Conservation (phyloP, 2,329 filamentous ascomycete species). For the Monilinia vaccinii-corymbosi region DNA sequence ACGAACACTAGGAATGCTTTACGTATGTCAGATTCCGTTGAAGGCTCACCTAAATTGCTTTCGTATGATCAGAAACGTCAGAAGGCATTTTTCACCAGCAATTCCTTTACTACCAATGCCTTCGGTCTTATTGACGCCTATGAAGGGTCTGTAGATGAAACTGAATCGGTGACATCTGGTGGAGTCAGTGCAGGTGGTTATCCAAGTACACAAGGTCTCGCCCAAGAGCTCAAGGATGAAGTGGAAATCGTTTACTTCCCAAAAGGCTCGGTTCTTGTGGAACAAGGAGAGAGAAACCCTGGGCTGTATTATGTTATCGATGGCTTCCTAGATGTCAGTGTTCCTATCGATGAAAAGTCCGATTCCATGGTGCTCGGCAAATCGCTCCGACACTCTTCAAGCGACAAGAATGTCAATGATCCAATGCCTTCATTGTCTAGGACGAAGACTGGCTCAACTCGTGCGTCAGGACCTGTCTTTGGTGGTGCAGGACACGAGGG, state of each 20-base stretch:
- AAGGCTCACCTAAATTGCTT: constrained; percentile 75
- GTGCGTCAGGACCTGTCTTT: constrained; percentile 22
- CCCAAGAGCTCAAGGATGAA: constrained; percentile 79
- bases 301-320: constrained; percentile 97
- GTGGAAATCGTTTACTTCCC: constrained; percentile 97
- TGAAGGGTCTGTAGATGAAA: constrained; percentile 69
- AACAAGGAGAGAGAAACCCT: constrained; percentile 94
- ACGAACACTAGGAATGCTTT: constrained; percentile 57
- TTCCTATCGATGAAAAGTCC: constrained; percentile 48
- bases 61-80: constrained; percentile 76
- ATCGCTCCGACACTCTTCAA: constrained; percentile 17
- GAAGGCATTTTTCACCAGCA: constrained; percentile 67
- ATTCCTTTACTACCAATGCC: constrained; percentile 67
- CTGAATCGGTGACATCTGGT: constrained; percentile 73
- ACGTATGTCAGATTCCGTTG: constrained; percentile 63
- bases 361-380: constrained; percentile 26
- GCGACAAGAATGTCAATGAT: constrained; percentile 27
- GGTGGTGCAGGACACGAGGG: constrained; percentile 23
- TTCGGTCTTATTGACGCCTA: constrained; percentile 87
- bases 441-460: constrained; percentile 35
- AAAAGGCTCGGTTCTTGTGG: constrained; percentile 85
- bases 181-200: constrained; percentile 48
- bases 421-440: constrained; percentile 37
- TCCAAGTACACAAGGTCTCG: constrained; percentile 56
- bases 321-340: constrained; percentile 88